Evolutionary conservation across 306 rosid species (phyloP).

Genomic region (Cucurbita pepo): DNA sequence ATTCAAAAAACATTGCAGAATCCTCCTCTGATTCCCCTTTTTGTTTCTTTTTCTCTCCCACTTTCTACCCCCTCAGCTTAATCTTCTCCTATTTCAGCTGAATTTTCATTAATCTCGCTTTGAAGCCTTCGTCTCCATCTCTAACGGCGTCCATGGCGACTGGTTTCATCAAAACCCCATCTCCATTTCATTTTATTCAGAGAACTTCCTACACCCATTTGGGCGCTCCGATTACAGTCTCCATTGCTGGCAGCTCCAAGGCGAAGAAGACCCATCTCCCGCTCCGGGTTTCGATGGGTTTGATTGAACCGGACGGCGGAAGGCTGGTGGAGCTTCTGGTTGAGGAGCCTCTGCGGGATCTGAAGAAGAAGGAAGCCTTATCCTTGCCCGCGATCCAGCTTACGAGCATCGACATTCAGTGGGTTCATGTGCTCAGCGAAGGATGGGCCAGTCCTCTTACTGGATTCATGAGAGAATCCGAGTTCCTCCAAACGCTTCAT

Average conservation of each 20-base stretch:
- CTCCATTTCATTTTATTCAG: slow-evolving; percentile 21
- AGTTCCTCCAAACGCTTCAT: slow-evolving; percentile 99
- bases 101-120: neutral
- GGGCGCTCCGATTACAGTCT: slow-evolving; percentile 18
- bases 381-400: slow-evolving; percentile 52
- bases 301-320: slow-evolving; percentile 95
- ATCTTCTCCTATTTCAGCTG: neutral
- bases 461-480: slow-evolving; percentile 90
- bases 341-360: slow-evolving; percentile 24
- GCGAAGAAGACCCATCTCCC: slow-evolving; percentile 9
- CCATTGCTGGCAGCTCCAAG: neutral
- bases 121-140: slow-evolving; percentile 12
- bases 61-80: neutral
- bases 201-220: slow-evolving; percentile 32
- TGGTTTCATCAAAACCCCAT: slow-evolving; percentile 29
- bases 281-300: slow-evolving; percentile 40
- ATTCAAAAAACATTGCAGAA: neutral
- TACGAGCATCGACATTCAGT: slow-evolving; percentile 52
- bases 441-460: slow-evolving; percentile 91
- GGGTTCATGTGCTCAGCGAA: slow-evolving; percentile 93
- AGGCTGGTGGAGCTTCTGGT: slow-evolving; percentile 71
- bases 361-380: slow-evolving; percentile 50
- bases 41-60: neutral
- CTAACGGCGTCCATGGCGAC: slow-evolving; percentile 92
- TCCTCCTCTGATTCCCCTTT: neutral